Base-by-base conservation (phyloP, 306 rosid genomes). In the Vicia sativa region DNA sequence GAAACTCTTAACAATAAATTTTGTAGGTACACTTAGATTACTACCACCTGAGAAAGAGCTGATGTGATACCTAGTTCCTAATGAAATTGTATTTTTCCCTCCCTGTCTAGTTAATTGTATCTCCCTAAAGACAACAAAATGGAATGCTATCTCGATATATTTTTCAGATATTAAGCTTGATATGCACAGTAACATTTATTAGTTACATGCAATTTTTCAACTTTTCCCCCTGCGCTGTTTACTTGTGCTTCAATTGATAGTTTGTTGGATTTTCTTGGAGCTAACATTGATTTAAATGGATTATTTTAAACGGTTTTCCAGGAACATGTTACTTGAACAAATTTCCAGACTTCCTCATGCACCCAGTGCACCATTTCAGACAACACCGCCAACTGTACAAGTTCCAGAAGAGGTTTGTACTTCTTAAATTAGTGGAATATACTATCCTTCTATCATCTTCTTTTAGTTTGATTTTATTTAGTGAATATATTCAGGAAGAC, bases 321-420 rank as follows among this genome's bases (percentile, higher is more conserved):
- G 97, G 81, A 86, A 46, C 70, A 77, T 55, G 2, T 76, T 88
- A 14, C 74, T 91, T 25, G 91, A 88, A 71, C 97, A 85, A 62
- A 87, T 91, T 76, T 73, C 97, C 56, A 68, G 83, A 67, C 73
- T 91, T 48, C 91, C 93, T 15, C 89, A 88, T 83, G 83, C 93
- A 14, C 97, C 96, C 50, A 86, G 97, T 73, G 89, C 70, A 13
- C 88, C 96, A 74, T 88, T 88, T 75, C 91, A 88, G 37, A 84
- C 78, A 50, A 85, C 89, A 60, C 96, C 93, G 26, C 44, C 91
- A 29, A 46, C 69, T 11, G 53, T 62, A 5, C 14, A 86, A 81
- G 87, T 55, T 78, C 96, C 93, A n/a, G 93, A 88, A 64, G 91
- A 88, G 89, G 97, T 91, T 23, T 2, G 67, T 34, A 58, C 26